Evolutionary conservation across 306 rosid genomes (phyloP).

Genomic region (Potentilla sterilis): DNA sequence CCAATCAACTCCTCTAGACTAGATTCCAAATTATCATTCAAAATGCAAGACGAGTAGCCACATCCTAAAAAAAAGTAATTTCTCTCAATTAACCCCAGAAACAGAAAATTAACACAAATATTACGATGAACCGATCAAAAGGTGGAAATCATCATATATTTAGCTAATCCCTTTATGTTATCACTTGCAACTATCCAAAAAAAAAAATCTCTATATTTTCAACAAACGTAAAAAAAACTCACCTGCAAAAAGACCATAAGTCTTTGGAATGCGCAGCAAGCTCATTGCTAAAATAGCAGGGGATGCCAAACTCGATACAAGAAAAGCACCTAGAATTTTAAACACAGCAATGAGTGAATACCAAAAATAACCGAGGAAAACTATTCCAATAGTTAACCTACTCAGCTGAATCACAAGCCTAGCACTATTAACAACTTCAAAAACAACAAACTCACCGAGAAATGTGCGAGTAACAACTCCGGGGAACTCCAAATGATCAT

Average conservation of each 20-base stretch:
- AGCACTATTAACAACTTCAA: background rate
- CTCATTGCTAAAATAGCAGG: slow-evolving; percentile 52
- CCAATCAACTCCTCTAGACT: background rate
- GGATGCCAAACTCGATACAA: slow-evolving; percentile 63
- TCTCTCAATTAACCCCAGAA: background rate
- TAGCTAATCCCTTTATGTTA: background rate
- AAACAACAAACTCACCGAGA: slow-evolving; percentile 48
- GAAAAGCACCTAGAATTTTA: slow-evolving; percentile 56
- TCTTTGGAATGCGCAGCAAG: slow-evolving; percentile 73
- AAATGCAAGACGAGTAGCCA: background rate
- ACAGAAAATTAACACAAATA: background rate
- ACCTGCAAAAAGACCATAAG: slow-evolving; percentile 69
- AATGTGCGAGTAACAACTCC: slow-evolving; percentile 94
- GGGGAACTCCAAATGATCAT: slow-evolving; percentile 92
- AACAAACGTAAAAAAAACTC: slow-evolving; percentile 21
- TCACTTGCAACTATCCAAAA: too few relatives aligned
- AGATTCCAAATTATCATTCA: background rate
- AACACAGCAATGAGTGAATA: background rate
- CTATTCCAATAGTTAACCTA: background rate
- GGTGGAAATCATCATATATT: background rate
- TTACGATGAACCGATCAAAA: background rate
- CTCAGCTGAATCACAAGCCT: background rate
- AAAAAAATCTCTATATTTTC: background rate
- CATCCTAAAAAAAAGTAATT: background rate
- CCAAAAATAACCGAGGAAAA: background rate